These are phyloP conservation scores for Phylloporus sp. DNA, from an alignment of 768 basidiomycete species.

Conservation along the genomic window DNA sequence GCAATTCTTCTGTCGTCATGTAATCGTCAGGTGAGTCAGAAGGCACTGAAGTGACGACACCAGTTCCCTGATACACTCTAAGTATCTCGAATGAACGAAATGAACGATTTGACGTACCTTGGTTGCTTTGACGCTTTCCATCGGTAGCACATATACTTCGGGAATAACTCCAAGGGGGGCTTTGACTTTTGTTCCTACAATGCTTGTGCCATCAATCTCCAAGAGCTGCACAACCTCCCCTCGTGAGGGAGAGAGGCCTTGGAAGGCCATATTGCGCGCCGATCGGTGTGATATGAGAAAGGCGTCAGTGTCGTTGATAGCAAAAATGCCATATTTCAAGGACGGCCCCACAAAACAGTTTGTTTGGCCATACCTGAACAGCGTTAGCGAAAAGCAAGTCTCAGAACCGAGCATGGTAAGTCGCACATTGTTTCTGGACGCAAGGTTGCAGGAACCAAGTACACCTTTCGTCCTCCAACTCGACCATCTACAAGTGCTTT, in stretches of 20 bases:
- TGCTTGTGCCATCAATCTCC: constrained; percentile 72
- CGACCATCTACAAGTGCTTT: constrained; percentile 60
- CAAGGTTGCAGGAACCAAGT: constrained; percentile 92
- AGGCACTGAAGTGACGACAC: constrained; percentile 96
- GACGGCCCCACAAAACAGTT: constrained; percentile 92
- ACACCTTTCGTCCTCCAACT: constrained; percentile 77
- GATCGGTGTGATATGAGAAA: constrained; percentile 87
- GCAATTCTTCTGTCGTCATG: constrained; percentile 82
- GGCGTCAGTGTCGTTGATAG: constrained; percentile 81
- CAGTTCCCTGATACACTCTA: constrained; percentile 66
- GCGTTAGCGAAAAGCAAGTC: background rate
- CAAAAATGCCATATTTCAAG: constrained; percentile 91
- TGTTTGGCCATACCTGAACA: constrained; percentile 88
- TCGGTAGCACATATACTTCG: constrained; percentile 94
- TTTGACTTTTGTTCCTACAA: constrained; percentile 86
- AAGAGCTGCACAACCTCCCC: constrained; percentile 71
- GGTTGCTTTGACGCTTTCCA: constrained; percentile 95
- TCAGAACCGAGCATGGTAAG: constrained; percentile 3
- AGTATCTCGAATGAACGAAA: background rate
- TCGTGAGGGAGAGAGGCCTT: constrained; percentile 71
- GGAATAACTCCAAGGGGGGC: constrained; percentile 81
- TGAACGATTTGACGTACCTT: constrained; percentile 48
- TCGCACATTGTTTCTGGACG: constrained; percentile 93
- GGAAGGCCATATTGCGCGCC: constrained; percentile 97
- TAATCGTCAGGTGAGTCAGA: constrained; percentile 99